A percentile compares a stretch with the other conserved stretches of the same genome.
Conservation (phyloP, 495 filamentous ascomycete species). For the Pyronema omphalodes region DNA sequence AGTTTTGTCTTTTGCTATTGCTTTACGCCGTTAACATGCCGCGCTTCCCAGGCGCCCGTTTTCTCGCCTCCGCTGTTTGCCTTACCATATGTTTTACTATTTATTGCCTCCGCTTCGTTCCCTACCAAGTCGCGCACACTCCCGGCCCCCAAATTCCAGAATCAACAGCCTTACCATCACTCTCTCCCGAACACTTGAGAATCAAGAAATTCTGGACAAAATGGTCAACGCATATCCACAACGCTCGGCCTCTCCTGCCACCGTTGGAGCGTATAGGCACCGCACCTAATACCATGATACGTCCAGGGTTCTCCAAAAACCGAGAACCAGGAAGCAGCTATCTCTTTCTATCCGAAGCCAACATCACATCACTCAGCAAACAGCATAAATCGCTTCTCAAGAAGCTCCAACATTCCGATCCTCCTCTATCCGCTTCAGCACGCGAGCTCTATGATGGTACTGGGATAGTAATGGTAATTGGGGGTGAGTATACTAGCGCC, state of each 20-base stretch:
- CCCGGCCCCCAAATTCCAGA: background rate
- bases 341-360: background rate
- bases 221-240: background rate
- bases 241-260: background rate
- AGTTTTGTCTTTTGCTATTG: too few relatives aligned
- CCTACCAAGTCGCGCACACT: background rate
- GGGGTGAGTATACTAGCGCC: conserved; percentile 20
- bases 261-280: background rate
- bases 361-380: background rate
- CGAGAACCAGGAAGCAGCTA: background rate
- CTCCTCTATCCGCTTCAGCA: background rate
- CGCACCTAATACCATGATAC: background rate
- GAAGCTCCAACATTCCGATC: background rate
- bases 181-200: background rate
- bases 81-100: background rate
- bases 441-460: background rate
- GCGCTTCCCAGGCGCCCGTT: background rate
- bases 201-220: background rate
- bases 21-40: background rate
- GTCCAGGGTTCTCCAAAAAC: background rate
- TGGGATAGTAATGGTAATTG: conserved; percentile 35
- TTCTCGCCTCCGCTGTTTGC: background rate
- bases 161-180: background rate
- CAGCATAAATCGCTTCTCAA: background rate
- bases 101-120: background rate